Evolutionary conservation across 345 rosid species (phyloP).

Genomic region (Turritis glabra): DNA sequence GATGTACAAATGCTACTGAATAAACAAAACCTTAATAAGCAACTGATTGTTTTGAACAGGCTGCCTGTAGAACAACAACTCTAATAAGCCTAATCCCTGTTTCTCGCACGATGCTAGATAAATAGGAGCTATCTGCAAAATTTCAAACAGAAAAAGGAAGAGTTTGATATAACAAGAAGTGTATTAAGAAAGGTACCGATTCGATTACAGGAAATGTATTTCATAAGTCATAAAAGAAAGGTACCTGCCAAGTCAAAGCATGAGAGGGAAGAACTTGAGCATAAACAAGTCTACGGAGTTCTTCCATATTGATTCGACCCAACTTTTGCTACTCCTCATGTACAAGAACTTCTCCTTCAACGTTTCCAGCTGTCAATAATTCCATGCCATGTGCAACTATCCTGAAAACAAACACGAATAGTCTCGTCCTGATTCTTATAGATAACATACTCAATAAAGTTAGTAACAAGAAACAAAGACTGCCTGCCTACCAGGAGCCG

Average conservation of each 20-base stretch:
- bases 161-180: background rate
- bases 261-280: conserved; percentile 96
- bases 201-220: conserved; percentile 9
- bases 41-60: conserved; percentile 63
- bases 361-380: conserved; percentile 75
- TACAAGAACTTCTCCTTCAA: conserved; percentile 72
- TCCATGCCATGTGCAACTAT: conserved; percentile 93
- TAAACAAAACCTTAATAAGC: conserved; percentile 70
- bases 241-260: conserved; percentile 93
- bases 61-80: conserved; percentile 73
- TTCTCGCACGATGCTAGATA: conserved; percentile 82
- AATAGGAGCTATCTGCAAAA: conserved; percentile 82
- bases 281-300: conserved; percentile 86
- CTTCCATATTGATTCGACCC: conserved; percentile 83
- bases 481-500: conserved; percentile 82
- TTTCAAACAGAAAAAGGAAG: background rate
- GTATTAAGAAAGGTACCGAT: background rate
- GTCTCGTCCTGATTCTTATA: conserved; percentile 1
- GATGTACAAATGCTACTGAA: conserved; percentile 5
- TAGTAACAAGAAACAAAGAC: conserved; percentile 14
- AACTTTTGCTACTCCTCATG: conserved; percentile 68
- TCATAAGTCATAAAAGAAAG: conserved; percentile 14
- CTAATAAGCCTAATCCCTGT: conserved; percentile 84
- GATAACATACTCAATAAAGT: conserved; percentile 10
- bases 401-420: conserved; percentile 49